These are phyloP conservation scores for Clausena lansium DNA, from an alignment of 345 rosid genomes.

Conservation along the genomic window DNA sequence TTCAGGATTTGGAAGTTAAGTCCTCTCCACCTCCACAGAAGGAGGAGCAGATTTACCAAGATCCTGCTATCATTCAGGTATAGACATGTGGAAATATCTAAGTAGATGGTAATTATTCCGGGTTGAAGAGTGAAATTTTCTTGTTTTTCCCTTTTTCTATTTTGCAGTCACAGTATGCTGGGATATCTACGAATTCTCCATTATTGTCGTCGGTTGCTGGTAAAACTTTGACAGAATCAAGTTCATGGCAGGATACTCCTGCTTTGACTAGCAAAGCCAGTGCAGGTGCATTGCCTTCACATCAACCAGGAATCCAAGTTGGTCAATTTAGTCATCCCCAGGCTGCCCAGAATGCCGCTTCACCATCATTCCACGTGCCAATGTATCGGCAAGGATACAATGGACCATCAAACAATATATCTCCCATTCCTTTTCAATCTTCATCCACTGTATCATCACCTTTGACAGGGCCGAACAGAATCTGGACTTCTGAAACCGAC, in stretches of 20 bases:
- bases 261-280: conserved; percentile 19
- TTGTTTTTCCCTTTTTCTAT: not conserved
- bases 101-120: not conserved
- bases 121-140: not conserved
- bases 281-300: conserved; percentile 14
- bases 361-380: conserved; percentile 18
- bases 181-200: conserved; percentile 20
- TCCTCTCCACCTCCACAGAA: conserved; percentile 27
- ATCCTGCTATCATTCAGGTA: conserved; percentile 49
- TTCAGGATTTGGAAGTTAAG: conserved; percentile 48
- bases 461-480: conserved; percentile 17
- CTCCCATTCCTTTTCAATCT: conserved; percentile 20
- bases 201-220: conserved; percentile 11
- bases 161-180: conserved; percentile 35
- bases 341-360: conserved; percentile 17
- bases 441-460: conserved; percentile 19
- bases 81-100: not conserved
- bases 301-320: conserved; percentile 18
- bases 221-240: conserved; percentile 19
- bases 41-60: conserved; percentile 30
- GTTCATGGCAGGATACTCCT: conserved; percentile 29
- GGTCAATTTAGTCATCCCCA: conserved; percentile 19
- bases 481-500: conserved; percentile 3
- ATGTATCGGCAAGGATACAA: conserved; percentile 23
- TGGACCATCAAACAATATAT: conserved; percentile 14